These are phyloP conservation scores for Chytriomyces sp. DNA, from an alignment of 192 early-diverging fungal species.

Conservation along the genomic window DNA sequence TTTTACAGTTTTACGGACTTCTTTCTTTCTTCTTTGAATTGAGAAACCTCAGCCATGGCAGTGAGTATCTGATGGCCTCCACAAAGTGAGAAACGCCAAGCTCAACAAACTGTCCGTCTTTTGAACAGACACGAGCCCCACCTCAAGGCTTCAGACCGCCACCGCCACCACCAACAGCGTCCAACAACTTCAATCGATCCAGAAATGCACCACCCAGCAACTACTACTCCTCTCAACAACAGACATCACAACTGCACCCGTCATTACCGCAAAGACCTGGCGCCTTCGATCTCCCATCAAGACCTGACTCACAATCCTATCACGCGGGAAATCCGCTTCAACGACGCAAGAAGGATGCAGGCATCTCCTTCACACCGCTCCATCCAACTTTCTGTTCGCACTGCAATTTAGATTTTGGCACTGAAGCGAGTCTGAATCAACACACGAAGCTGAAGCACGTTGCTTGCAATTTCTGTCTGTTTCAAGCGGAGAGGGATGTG, in stretches of 20 bases:
- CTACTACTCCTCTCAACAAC: too few relatives aligned
- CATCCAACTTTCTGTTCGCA: background rate
- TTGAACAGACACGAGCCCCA: background rate
- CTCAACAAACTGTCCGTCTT: background rate
- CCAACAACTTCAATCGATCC: too few relatives aligned
- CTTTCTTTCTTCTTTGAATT: background rate
- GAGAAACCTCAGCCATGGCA: too few relatives aligned
- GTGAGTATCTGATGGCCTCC: too few relatives aligned
- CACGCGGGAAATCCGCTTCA: background rate
- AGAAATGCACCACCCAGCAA: too few relatives aligned
- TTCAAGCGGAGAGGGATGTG: background rate
- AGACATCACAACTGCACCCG: background rate
- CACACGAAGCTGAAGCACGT: constrained; percentile 13
- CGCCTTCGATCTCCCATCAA: background rate
- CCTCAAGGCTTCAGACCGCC: constrained; percentile 27
- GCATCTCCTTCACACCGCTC: constrained; percentile 10
- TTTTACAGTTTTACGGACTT: background rate
- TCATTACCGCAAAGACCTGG: background rate
- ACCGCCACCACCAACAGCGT: constrained; percentile 6
- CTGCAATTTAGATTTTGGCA: constrained; percentile 5
- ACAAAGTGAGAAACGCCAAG: too few relatives aligned
- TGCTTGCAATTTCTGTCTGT: constrained; percentile 29
- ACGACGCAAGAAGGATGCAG: background rate
- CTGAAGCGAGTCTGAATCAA: background rate
- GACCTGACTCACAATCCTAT: background rate